A percentile compares a stretch with the other conserved stretches of the same genome.
Evolutionary conservation across 192 early-diverging fungal species (phyloP).

Genomic region (Gonapodya prolifera): DNA sequence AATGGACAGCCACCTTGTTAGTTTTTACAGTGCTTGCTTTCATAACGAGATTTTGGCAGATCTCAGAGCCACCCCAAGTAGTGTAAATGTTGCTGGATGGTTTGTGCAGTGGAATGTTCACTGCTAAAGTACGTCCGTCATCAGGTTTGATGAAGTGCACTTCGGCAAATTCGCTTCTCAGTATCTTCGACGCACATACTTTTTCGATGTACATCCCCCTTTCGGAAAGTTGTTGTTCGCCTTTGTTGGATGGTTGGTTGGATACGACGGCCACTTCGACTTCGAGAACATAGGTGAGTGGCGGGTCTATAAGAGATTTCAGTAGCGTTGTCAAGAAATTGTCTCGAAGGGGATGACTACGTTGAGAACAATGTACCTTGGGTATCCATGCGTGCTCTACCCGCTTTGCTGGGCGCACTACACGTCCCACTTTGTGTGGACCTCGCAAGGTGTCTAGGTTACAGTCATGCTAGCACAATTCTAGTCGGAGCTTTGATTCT

Average conservation of each 20-base stretch:
- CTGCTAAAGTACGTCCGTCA: background rate
- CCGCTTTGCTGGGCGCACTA: slow-evolving; percentile 65
- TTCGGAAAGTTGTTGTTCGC: slow-evolving; percentile 87
- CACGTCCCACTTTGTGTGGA: slow-evolving; percentile 60
- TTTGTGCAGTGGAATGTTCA: background rate
- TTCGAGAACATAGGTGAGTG: slow-evolving; percentile 73
- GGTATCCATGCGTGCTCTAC: slow-evolving; percentile 64
- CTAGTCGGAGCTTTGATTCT: slow-evolving; percentile 67
- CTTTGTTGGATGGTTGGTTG: slow-evolving; percentile 63
- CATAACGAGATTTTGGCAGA: background rate
- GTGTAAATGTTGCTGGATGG: background rate
- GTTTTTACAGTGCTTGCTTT: background rate
- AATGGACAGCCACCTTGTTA: background rate
- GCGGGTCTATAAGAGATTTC: background rate
- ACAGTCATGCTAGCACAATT: slow-evolving; percentile 55
- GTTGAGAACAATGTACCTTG: slow-evolving; percentile 78
- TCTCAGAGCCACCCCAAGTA: background rate
- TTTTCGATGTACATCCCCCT: slow-evolving; percentile 97
- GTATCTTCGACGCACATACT: slow-evolving; percentile 78
- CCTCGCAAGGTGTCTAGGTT: slow-evolving; percentile 33
- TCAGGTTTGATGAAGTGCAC: slow-evolving; percentile 94
- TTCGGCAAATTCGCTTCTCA: slow-evolving; percentile 97
- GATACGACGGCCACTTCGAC: slow-evolving; percentile 90
- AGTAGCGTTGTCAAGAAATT: too few species aligned
- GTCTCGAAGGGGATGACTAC: slow-evolving; percentile 59